Evolutionary conservation across 1,284 basidiomycete species (phyloP), one percentile per base, ranked within the genome.

Genomic region (Cutaneotrichosporon dermatis): DNA sequence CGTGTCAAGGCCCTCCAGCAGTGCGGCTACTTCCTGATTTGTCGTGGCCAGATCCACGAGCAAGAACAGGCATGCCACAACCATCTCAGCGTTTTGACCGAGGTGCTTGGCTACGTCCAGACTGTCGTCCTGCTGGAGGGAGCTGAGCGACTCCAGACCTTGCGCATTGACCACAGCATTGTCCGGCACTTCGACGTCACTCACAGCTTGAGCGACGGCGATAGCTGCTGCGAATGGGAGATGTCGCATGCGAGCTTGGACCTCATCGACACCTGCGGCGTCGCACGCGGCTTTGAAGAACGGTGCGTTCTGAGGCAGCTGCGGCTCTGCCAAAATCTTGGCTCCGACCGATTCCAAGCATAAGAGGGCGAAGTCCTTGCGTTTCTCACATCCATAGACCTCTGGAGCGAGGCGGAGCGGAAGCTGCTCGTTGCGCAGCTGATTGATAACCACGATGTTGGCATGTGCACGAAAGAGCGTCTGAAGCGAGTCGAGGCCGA

Each of bases 401-500:
- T 82, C 80, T 15, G 85, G 85, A 6, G 88, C 86, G 12, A 95
- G 79, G 13, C 81, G 80, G 55, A 87, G 77, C 39, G 91, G 83
- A 61, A 88, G 84, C 34, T 82, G 77, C 4, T 62, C 65, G 6
- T 66, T 63, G 2, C 58, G 52, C 0, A 74, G 57, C 52, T 77
- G 69, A 44, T 69, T 69, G 57, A 63, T 69, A 11, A 77, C 66
- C 59, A 95, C 81, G 65, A 91, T 88, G 1, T 85, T 84, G 0
- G 88, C 86, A 72, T 96, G 92, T 5, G 86, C 82, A 61, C 86
- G 82, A 69, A 90, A 97, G 5, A 98, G 82, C 3, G 82, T 80
- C 4, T 85, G 80, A n/a, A 88, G 80, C 2, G 79, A 80, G 2
- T 76, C 60, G 49, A 97, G 79, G 9, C 92, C 92, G 58, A 98